Conservation (phyloP, 805 yeast genomes). For the Candida mattraensis region DNA sequence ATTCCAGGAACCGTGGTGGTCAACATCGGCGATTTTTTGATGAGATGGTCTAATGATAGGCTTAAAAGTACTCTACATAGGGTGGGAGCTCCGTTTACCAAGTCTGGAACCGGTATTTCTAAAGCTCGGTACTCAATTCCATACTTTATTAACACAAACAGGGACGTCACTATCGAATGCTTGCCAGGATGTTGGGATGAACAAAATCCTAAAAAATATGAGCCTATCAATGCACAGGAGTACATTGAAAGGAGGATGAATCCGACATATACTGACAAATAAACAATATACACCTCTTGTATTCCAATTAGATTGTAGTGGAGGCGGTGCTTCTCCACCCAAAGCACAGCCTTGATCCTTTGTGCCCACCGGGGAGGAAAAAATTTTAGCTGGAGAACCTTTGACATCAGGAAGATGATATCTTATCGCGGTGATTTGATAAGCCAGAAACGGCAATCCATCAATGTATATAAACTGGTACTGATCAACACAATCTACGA, state of each 20-base stretch:
- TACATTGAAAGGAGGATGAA: slow-evolving; percentile 20
- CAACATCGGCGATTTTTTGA: slow-evolving; percentile 40
- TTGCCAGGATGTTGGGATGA: slow-evolving; percentile 21
- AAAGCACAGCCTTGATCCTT: slow-evolving; percentile 1
- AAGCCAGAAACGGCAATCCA: too few relatives aligned
- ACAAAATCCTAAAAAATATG: slow-evolving; percentile 17
- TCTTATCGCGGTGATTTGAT: too few relatives aligned
- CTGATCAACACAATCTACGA: too few relatives aligned
- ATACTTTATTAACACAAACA: slow-evolving; percentile 25
- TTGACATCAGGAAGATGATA: slow-evolving; percentile 2
- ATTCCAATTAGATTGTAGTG: too few relatives aligned
- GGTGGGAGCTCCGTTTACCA: slow-evolving; percentile 32
- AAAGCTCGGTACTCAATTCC: slow-evolving; percentile 31
- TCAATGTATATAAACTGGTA: too few relatives aligned
- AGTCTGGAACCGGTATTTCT: slow-evolving; percentile 14
- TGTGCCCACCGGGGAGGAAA: slow-evolving; percentile 2
- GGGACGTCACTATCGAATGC: slow-evolving; percentile 14
- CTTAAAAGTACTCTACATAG: slow-evolving; percentile 39
- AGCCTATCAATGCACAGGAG: slow-evolving; percentile 22
- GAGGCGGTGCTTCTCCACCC: slow-evolving; percentile 6
- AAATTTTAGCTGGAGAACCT: background rate
- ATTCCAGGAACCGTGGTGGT: slow-evolving; percentile 35
- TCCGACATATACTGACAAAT: slow-evolving; percentile 17
- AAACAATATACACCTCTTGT: too few relatives aligned
- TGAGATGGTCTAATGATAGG: slow-evolving; percentile 38